These are phyloP conservation scores for Metschnikowia colocasiae DNA, from an alignment of 805 yeast genomes.

Conservation along the genomic window DNA sequence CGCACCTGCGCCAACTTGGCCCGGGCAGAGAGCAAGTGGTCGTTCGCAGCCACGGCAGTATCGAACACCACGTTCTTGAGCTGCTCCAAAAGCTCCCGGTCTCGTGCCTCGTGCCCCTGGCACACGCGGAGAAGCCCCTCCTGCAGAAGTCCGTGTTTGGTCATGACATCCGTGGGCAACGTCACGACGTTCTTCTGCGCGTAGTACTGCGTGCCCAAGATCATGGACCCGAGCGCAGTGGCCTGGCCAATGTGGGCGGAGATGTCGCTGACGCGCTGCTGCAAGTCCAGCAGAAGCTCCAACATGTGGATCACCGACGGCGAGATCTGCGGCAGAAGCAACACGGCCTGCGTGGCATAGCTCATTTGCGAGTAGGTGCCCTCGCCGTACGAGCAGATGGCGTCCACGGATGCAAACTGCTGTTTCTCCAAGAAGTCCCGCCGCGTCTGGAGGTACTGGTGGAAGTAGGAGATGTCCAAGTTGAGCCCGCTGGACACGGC, in stretches of 20 bases:
- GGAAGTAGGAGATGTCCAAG: slow-evolving; percentile 52
- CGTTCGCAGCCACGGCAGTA: slow-evolving; percentile 73
- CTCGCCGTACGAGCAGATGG: slow-evolving; percentile 73
- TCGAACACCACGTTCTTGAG: slow-evolving; percentile 62
- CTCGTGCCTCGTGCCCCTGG: slow-evolving; percentile 39
- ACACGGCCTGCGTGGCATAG: slow-evolving; percentile 58
- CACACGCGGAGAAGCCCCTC: slow-evolving; percentile 53
- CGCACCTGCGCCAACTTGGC: slow-evolving; percentile 44
- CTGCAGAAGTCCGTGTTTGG: slow-evolving; percentile 53
- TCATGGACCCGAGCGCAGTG: slow-evolving; percentile 60
- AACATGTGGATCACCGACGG: slow-evolving; percentile 52
- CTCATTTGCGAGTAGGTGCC: slow-evolving; percentile 73
- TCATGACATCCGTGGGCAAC: slow-evolving; percentile 61
- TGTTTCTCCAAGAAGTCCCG: slow-evolving; percentile 48
- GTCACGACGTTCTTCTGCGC: slow-evolving; percentile 51
- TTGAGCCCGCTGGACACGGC: slow-evolving; percentile 47
- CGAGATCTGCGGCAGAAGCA: slow-evolving; percentile 54
- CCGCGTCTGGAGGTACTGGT: slow-evolving; percentile 58
- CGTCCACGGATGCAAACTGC: slow-evolving; percentile 47
- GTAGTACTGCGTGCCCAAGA: slow-evolving; percentile 58
- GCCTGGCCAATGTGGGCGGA: slow-evolving; percentile 85
- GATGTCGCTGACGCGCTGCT: slow-evolving; percentile 49
- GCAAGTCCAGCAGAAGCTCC: slow-evolving; percentile 43
- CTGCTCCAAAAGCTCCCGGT: slow-evolving; percentile 28
- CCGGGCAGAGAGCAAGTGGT: slow-evolving; percentile 69